These are phyloP conservation scores for Colletotrichum orchidophilum DNA, from an alignment of 2,329 filamentous ascomycete genomes.

Conservation along the genomic window DNA sequence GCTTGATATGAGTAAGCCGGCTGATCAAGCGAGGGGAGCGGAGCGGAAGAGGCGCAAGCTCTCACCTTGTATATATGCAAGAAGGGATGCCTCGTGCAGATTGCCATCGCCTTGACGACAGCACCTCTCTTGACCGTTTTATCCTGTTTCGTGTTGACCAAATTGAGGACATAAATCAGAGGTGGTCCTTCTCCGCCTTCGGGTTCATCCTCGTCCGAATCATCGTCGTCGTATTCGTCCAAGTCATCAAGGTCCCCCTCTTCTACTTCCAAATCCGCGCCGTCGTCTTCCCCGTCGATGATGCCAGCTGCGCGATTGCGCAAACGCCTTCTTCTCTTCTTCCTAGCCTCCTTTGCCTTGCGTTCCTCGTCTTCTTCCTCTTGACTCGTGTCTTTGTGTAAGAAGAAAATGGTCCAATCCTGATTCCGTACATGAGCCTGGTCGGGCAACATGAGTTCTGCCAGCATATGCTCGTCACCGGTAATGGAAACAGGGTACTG, in stretches of 20 bases:
- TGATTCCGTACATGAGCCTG: slow-evolving; percentile 94
- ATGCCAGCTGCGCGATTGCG: slow-evolving; percentile 61
- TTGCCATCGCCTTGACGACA: slow-evolving; percentile 97
- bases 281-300: slow-evolving; percentile 58
- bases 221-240: slow-evolving; percentile 59
- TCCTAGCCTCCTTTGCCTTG: slow-evolving; percentile 63
- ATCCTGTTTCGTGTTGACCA: slow-evolving; percentile 98
- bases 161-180: slow-evolving; percentile 93
- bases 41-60: slow-evolving; percentile 23
- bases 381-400: slow-evolving; percentile 92
- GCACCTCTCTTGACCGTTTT: slow-evolving; percentile 92
- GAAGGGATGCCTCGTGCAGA: slow-evolving; percentile 97
- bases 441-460: slow-evolving; percentile 97
- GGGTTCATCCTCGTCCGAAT: slow-evolving; percentile 68
- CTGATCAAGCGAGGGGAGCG: not conserved
- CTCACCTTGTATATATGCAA: slow-evolving; percentile 96
- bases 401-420: slow-evolving; percentile 99
- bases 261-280: slow-evolving; percentile 56
- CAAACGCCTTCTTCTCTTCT: slow-evolving; percentile 59
- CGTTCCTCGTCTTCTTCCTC: slow-evolving; percentile 82
- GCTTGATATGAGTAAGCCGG: slow-evolving; percentile 64
- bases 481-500: slow-evolving; percentile 96
- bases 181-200: slow-evolving; percentile 85
- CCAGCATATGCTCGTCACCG: slow-evolving; percentile 97
- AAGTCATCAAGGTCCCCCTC: slow-evolving; percentile 53